A percentile compares a stretch with the other conserved stretches of the same genome.
Evolutionary conservation across 352 stramenopile species (phyloP).

Genomic region (Globisporangium viniferum): DNA sequence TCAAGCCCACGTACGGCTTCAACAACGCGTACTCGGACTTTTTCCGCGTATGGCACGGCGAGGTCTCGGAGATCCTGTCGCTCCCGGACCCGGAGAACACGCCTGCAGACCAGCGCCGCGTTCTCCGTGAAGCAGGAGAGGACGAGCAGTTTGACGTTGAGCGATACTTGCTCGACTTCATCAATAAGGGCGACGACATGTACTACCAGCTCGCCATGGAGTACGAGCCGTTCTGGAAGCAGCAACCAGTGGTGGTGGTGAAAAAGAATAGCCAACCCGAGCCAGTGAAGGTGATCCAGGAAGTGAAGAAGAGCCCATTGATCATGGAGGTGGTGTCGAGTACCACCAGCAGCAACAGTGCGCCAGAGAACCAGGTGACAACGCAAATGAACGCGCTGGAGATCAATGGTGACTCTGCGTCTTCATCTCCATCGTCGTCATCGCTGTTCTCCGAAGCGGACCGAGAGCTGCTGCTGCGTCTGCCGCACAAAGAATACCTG

Average conservation of each 20-base stretch:
- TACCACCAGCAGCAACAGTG: not conserved
- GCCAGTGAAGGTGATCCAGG: not conserved
- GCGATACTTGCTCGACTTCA: constrained; percentile 94
- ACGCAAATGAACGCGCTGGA: not conserved
- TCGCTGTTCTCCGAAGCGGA: constrained; percentile 53
- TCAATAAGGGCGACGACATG: constrained; percentile 90
- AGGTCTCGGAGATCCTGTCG: constrained; percentile 92
- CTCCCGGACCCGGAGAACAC: constrained; percentile 87
- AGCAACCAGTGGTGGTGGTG: constrained; percentile 28
- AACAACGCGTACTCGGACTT: constrained; percentile 92
- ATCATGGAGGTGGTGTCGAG: constrained; percentile 34
- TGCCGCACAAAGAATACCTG: constrained; percentile 83
- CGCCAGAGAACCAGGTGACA: constrained; percentile 8
- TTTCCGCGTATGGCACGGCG: constrained; percentile 90
- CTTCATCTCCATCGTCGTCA: not conserved
- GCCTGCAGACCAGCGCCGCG: constrained; percentile 57
- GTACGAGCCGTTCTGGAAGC: constrained; percentile 89
- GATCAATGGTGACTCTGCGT: constrained; percentile 4
- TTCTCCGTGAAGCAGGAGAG: constrained; percentile 84
- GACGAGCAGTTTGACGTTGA: constrained; percentile 94
- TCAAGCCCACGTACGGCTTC: constrained; percentile 91
- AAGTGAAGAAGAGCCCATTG: constrained; percentile 18
- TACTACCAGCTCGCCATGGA: constrained; percentile 90
- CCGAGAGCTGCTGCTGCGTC: constrained; percentile 63
- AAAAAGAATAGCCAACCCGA: not conserved